Conservation (phyloP, 257 asterid species). For the Solanum megistacrolobum region DNA sequence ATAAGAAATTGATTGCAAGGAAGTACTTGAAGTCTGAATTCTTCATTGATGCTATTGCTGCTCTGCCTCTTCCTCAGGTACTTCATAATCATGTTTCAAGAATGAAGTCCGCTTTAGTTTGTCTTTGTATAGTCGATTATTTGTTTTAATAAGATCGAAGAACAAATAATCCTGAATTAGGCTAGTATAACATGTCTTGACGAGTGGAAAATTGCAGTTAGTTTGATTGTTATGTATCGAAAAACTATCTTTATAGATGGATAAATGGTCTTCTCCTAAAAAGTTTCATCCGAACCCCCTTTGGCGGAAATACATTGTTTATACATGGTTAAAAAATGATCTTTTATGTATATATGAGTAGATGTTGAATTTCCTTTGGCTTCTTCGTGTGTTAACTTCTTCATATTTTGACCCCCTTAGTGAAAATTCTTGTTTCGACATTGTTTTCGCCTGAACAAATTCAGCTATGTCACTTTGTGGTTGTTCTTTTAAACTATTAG, state of each 20-base stretch:
- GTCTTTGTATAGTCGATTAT: background rate
- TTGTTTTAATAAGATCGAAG: background rate
- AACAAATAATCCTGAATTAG: background rate
- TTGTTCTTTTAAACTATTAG: background rate
- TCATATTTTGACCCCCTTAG: background rate
- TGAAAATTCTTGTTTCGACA: background rate
- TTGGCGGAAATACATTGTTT: background rate
- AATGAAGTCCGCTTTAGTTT: background rate
- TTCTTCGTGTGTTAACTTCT: background rate
- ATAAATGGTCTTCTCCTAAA: background rate
- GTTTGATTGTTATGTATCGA: background rate
- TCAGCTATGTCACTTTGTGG: background rate
- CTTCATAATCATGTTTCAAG: background rate
- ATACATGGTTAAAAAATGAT: background rate
- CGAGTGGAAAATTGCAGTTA: background rate
- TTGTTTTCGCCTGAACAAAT: background rate
- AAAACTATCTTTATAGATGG: background rate
- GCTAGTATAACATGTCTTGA: background rate
- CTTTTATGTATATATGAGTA: background rate
- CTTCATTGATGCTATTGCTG: conserved; percentile 61
- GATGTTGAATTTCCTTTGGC: background rate
- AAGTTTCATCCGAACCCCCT: background rate
- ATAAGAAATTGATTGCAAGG: conserved; percentile 41
- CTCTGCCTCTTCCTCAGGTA: conserved; percentile 94
- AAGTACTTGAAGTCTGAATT: conserved; percentile 69